phyloP scores from a whole-genome alignment of 805 yeast species.

The Kluyveromyces starmeri region DNA sequence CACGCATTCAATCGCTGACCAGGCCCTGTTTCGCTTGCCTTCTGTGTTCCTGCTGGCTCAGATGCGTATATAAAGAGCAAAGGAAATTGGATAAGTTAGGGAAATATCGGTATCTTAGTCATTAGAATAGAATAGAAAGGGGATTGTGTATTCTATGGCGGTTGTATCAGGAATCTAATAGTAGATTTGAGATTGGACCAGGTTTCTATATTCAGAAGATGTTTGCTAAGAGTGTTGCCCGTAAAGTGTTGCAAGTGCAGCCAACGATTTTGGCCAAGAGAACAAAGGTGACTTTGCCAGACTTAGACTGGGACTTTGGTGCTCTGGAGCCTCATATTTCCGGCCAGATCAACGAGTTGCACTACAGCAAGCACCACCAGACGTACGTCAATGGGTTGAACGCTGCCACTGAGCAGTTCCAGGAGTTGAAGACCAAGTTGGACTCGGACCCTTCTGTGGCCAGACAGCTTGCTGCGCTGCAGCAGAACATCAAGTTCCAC shows the following conservation, averaged over 20 bases:
- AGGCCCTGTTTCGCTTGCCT: too few relatives aligned
- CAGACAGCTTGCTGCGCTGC: constrained; percentile 35
- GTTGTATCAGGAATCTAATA: too few relatives aligned
- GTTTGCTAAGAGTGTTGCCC: constrained; percentile 5
- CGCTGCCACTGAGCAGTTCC: constrained; percentile 63
- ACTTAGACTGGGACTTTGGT: constrained; percentile 72
- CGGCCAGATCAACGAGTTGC: constrained; percentile 78
- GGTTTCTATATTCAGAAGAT: too few relatives aligned
- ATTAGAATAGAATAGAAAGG: too few relatives aligned
- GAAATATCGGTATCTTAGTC: too few relatives aligned
- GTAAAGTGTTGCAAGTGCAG: background rate
- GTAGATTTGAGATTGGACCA: too few relatives aligned
- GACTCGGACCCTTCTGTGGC: constrained; percentile 47
- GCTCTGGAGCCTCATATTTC: constrained; percentile 83
- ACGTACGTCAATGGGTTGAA: constrained; percentile 84
- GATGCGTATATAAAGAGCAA: too few relatives aligned
- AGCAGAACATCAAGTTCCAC: constrained; percentile 76
- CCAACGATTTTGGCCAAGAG: constrained; percentile 24
- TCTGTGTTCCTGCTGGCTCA: too few relatives aligned
- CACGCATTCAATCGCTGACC: too few relatives aligned
- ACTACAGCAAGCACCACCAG: constrained; percentile 87
- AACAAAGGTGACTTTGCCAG: constrained; percentile 69
- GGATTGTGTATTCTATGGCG: too few relatives aligned
- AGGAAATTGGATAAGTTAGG: too few relatives aligned
- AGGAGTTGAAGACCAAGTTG: constrained; percentile 51